Conservation (phyloP, 2,329 filamentous ascomycete genomes). For the Pseudocercospora fijiensis region DNA sequence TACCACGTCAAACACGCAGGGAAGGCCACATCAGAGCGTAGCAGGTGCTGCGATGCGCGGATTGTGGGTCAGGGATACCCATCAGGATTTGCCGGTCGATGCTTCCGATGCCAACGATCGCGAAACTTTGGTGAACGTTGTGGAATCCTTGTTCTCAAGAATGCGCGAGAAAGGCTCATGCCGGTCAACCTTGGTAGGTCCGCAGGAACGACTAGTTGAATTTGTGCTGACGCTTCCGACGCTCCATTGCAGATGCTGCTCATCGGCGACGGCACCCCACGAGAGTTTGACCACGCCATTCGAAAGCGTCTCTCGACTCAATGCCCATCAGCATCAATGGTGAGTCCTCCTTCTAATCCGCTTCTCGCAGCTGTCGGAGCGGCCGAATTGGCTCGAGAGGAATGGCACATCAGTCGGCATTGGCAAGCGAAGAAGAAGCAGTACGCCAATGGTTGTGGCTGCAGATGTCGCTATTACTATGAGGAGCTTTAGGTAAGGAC, state of each 20-base stretch:
- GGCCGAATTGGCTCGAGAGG: neutral
- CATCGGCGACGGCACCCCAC: neutral
- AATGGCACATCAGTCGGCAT: neutral
- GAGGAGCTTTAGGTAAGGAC: neutral
- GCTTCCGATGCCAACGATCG: neutral
- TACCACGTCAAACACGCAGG: neutral
- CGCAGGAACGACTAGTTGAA: neutral
- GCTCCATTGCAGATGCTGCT: neutral
- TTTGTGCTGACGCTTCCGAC: neutral
- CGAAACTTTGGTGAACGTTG: neutral
- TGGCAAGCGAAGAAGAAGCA: neutral
- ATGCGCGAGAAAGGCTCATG: neutral
- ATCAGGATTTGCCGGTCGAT: neutral
- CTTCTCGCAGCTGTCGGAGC: neutral
- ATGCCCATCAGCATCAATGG: neutral
- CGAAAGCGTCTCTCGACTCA: neutral
- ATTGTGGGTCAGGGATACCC: neutral
- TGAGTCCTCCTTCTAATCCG: neutral
- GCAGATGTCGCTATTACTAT: neutral
- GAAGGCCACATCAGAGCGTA: neutral
- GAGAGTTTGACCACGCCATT: neutral
- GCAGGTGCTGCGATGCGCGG: neutral
- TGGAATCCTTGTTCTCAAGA: neutral
- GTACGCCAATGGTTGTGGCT: neutral
- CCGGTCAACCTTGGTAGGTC: neutral